Conservation (phyloP, 345 rosid genomes). For the Sonneratia caseolaris region DNA sequence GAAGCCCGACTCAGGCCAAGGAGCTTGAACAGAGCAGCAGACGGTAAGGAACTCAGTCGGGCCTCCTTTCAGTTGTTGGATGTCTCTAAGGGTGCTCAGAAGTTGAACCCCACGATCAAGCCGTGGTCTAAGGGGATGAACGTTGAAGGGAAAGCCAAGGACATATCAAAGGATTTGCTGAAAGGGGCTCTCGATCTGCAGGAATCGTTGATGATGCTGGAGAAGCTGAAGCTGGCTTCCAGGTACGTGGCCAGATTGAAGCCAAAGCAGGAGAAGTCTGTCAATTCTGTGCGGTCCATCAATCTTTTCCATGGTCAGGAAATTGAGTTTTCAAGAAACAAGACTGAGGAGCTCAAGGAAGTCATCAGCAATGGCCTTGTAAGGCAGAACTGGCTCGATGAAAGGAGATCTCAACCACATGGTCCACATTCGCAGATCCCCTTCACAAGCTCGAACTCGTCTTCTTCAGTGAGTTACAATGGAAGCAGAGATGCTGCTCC, state of each 20-base stretch:
- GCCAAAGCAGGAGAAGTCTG: conserved; percentile 29
- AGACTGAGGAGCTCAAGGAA: conserved; percentile 48
- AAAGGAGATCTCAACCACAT: conserved; percentile 24
- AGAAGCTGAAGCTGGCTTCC: conserved; percentile 64
- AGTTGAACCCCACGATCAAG: conserved; percentile 55
- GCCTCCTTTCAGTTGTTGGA: conserved; percentile 60
- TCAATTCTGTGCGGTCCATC: not conserved
- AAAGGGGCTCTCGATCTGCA: conserved; percentile 85
- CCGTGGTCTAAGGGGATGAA: conserved; percentile 47
- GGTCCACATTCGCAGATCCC: conserved; percentile 32
- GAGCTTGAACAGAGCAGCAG: conserved; percentile 18
- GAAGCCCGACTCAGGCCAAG: conserved; percentile 15
- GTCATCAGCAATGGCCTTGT: conserved; percentile 50
- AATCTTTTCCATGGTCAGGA: conserved; percentile 7
- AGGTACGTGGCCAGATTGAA: conserved; percentile 35
- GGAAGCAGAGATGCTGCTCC: conserved; percentile 23
- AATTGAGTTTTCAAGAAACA: conserved; percentile 37
- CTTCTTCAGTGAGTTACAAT: conserved; percentile 24
- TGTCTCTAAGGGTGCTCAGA: conserved; percentile 73
- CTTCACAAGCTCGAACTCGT: conserved; percentile 54
- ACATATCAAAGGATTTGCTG: conserved; percentile 58
- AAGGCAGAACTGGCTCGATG: conserved; percentile 42
- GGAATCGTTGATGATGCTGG: conserved; percentile 79
- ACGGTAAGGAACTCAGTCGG: conserved; percentile 17
- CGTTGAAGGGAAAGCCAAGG: conserved; percentile 36